Percentiles rank a stretch among this genome's conserved stretches.
phyloP scores from a whole-genome alignment of 257 asterid genomes.

The Salvia rosmarinus region DNA sequence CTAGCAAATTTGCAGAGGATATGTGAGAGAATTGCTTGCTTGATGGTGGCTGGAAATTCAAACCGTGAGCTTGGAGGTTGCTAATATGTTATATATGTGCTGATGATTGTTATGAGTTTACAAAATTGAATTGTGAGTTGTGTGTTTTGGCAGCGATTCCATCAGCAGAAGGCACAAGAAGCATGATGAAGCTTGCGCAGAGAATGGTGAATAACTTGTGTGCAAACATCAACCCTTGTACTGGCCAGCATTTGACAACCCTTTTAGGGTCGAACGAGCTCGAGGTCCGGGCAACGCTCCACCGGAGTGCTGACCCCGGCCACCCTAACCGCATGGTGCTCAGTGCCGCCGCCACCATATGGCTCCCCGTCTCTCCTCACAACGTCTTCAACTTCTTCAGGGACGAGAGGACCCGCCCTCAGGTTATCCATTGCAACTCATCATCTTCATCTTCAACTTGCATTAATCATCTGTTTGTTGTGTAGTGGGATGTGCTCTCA shows the following conservation, averaged over 20 bases:
- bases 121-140: too few species aligned
- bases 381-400: constrained; percentile 71
- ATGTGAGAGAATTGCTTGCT: constrained; percentile 83
- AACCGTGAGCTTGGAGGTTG: constrained; percentile 80
- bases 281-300: constrained; percentile 81
- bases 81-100: background rate
- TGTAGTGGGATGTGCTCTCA: constrained; percentile 94
- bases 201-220: constrained; percentile 92
- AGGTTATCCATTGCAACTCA: constrained; percentile 42
- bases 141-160: constrained; percentile 55
- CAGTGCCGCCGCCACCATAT: constrained; percentile 87
- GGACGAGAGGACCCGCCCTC: constrained; percentile 80
- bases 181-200: constrained; percentile 92
- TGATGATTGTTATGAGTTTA: too few species aligned
- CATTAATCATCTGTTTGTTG: too few species aligned
- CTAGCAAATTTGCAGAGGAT: constrained; percentile 74
- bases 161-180: constrained; percentile 77
- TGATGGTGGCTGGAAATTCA: constrained; percentile 64
- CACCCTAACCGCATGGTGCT: constrained; percentile 86
- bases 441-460: background rate
- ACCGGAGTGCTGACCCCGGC: constrained; percentile 71
- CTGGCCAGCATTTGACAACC: constrained; percentile 82
- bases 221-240: constrained; percentile 69
- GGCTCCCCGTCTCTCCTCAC: constrained; percentile 84
- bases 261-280: constrained; percentile 63